A percentile compares a stretch with the other conserved stretches of the same genome.
Evolutionary conservation across 2,329 filamentous ascomycete genomes (phyloP).

Genomic region (Paecilomyces formosus): DNA sequence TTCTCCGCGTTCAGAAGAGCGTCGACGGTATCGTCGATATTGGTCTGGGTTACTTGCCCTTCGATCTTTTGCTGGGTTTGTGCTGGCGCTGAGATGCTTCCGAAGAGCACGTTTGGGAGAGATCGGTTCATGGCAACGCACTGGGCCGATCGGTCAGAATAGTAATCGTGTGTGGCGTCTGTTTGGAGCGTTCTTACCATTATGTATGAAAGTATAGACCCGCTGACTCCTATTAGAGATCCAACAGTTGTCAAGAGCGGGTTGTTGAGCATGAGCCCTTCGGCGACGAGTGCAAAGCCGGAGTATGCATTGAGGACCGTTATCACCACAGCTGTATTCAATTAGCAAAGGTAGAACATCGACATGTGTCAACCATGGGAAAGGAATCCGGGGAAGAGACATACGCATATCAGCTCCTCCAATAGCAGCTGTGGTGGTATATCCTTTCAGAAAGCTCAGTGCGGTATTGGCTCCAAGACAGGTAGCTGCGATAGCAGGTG

Average conservation of each 20-base stretch:
- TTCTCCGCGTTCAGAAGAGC: constrained; percentile 67
- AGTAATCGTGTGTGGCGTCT: not conserved
- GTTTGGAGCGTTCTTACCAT: constrained; percentile 33
- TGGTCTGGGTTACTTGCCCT: constrained; percentile 70
- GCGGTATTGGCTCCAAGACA: constrained; percentile 69
- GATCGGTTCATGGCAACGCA: constrained; percentile 90
- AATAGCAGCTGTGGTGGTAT: constrained; percentile 79
- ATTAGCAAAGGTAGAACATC: too few species aligned
- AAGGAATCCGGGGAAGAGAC: constrained; percentile 8
- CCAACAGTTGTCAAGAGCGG: constrained; percentile 77
- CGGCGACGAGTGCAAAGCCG: constrained; percentile 81
- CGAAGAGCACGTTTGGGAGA: constrained; percentile 82
- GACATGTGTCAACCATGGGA: too few species aligned
- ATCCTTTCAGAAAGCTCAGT: constrained; percentile 78
- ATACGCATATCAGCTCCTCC: constrained; percentile 85
- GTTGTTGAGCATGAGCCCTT: constrained; percentile 88
- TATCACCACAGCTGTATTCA: constrained; percentile 64
- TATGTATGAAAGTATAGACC: constrained; percentile 82
- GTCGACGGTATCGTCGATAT: constrained; percentile 73
- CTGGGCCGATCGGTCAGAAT: constrained; percentile 12
- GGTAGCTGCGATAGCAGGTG: constrained; percentile 68
- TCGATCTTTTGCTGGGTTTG: constrained; percentile 66
- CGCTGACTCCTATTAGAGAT: constrained; percentile 79
- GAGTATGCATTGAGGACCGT: constrained; percentile 87
- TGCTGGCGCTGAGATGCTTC: constrained; percentile 62